Base-by-base conservation (phyloP, 2,329 filamentous ascomycete species). In the Claviceps africana region DNA sequence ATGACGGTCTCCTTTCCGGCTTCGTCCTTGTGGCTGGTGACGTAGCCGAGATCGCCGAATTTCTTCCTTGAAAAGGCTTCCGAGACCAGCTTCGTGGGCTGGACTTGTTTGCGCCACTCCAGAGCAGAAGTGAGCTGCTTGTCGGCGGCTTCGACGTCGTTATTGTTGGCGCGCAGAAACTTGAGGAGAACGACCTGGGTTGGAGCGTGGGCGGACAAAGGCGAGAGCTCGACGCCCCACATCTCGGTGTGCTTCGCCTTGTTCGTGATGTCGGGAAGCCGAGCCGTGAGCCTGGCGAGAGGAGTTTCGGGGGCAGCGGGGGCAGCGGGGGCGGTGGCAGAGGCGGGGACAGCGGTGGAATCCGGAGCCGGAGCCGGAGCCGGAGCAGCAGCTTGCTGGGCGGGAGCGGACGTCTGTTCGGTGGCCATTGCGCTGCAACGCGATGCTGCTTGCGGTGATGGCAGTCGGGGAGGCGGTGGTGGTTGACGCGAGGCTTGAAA, bases 101-200 rank as follows among this genome's bases (percentile, higher is more conserved):
- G 76, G 62, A 82, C 82, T 64, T 83, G 74, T 68, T 85, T 86
- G 55, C 91, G 82, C 88, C 90, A 96, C 59, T 85, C 77, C 43
- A 96, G 75, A 1, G 89, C 90, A 61, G 84, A 82, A 54, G 72
- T 74, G 45, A 97, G 79, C 71, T 96, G 90, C 52, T 83, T 79
- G 64, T 83, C 82, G 17, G 90, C 87, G 64, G 83, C 83, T 51
- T 74, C 73, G 7, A 88, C 65, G 62, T 94, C 82, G 56, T 84
- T 83, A 56, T 83, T 81, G 66, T 96, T 96, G 65, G 90, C 91
- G 59, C 90, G 87, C 52, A 97, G 79, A 71, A 90, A 96, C 73
- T 96, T 97, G 65, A 95, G 88, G 48, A 96, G 75, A 50, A 96
- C 79, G 60, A 95, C 83, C 64, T 86, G 83, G 47, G 86, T 89